Base-by-base conservation (phyloP, 2,329 filamentous ascomycete genomes). In the Monilinia aucupariae region DNA sequence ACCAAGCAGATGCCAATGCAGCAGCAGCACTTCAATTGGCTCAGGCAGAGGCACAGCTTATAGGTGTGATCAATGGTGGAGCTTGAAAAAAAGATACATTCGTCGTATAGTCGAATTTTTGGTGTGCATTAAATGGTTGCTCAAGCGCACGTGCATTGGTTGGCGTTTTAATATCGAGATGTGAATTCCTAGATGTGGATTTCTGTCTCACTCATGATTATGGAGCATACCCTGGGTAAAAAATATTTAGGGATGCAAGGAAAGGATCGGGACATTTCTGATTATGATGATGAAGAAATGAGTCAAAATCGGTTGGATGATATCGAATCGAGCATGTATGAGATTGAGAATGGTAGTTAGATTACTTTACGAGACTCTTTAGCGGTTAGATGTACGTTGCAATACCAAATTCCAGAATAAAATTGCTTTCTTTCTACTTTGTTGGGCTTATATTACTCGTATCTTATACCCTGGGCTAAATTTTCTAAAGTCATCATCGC, bases 1-100 rank as follows among this genome's bases (percentile, higher is more conserved):
- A 74, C 48, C 72, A 74, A 68, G 72, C 73, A 30, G 71, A 74
- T 43, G 64, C 64, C 37, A 61, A 64, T 41, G 65, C 67, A 49
- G 64, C 66, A 13, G 68, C 66, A 39, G 64, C 65, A 47, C 64
- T 68, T 37, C 64, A 66, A 54, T 65, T 67, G 13, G 68, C 66
- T 45, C 60, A 64, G n/a, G 63, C 65, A 39, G 64, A 64, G 34
- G 65, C 49, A n/a, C 64, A 67, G 45, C 8, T 39, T 7, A 43
- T 17, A 22, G 66, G 66, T 25, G 63, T 65, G 32, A 63, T 66
- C 9, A 73, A 73, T 49, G 70, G 70, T 30, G 68, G 67, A 45
- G 67, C 67, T 43, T 72, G 68, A 71, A 64, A 63, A 64, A 48
- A 55, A 25, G 43, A 45, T 47, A 56, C 12, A 56, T 62, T 62